These are phyloP conservation scores for Pelargonium nanum DNA, from an alignment of 345 rosid species.

Conservation along the genomic window DNA sequence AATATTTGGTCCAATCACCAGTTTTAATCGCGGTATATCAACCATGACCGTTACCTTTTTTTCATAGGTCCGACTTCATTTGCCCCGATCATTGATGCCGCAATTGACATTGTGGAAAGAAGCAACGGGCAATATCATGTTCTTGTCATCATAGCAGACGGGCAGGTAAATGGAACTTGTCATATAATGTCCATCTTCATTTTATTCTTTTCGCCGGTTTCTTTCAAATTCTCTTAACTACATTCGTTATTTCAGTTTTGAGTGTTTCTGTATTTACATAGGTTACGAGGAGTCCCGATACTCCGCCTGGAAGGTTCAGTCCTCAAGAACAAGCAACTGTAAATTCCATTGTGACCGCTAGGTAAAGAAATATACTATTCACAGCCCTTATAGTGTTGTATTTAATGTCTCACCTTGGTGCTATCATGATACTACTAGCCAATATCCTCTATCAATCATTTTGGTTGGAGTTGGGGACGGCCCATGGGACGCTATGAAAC, in stretches of 20 bases:
- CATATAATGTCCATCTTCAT: background rate
- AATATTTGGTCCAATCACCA: no score
- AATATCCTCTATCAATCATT: conserved; percentile 73
- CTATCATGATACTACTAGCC: conserved; percentile 38
- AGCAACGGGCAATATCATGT: conserved; percentile 77
- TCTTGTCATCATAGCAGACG: conserved; percentile 88
- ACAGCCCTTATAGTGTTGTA: background rate
- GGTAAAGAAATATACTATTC: conserved; percentile 33
- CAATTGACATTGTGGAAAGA: conserved; percentile 67
- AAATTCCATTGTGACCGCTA: conserved; percentile 77
- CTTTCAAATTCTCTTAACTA: background rate
- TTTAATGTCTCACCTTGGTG: background rate
- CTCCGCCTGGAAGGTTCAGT: conserved; percentile 48
- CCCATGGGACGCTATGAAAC: conserved; percentile 90
- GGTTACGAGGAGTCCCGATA: conserved; percentile 66
- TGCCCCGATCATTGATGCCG: conserved; percentile 79
- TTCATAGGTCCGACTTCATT: conserved; percentile 87
- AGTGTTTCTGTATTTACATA: conserved; percentile 11
- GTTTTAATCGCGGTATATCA: no score
- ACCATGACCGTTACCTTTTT: background rate
- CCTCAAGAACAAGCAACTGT: conserved; percentile 82
- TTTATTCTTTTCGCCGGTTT: background rate
- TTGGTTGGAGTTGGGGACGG: conserved; percentile 97
- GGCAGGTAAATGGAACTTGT: conserved; percentile 47
- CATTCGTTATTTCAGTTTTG: conserved; percentile 4